phyloP scores from a whole-genome alignment of 2,329 filamentous ascomycete species.

The Fusarium sp. region DNA sequence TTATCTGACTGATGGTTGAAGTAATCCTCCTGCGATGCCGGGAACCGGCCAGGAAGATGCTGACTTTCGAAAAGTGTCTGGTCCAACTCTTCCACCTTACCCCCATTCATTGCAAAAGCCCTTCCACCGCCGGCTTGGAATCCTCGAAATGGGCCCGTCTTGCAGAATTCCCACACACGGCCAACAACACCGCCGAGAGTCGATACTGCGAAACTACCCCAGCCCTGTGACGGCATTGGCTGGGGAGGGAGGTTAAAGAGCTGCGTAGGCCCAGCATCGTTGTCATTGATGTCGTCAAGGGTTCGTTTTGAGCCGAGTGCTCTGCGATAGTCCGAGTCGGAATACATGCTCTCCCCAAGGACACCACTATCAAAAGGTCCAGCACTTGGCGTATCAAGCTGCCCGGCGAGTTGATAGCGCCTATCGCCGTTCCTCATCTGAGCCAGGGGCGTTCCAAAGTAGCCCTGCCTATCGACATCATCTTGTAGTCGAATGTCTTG shows the following conservation, averaged over 20 bases:
- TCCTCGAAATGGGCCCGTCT: constrained; percentile 77
- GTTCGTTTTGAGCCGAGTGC: constrained; percentile 63
- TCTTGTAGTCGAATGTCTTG: constrained; percentile 41
- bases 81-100: constrained; percentile 41
- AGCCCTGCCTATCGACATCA: constrained; percentile 37
- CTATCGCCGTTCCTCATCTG: constrained; percentile 33
- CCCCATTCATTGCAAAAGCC: constrained; percentile 69
- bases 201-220: constrained; percentile 70
- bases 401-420: constrained; percentile 65
- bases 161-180: constrained; percentile 89
- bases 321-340: constrained; percentile 67
- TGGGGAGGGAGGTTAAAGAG: constrained; percentile 51
- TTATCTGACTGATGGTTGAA: constrained; percentile 23
- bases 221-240: constrained; percentile 56
- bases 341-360: constrained; percentile 68
- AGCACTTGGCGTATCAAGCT: constrained; percentile 63
- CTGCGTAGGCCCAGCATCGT: constrained; percentile 49
- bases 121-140: constrained; percentile 88
- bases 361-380: constrained; percentile 49
- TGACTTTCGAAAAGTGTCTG: constrained; percentile 40
- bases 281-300: constrained; percentile 55
- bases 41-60: constrained; percentile 50
- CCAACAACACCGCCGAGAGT: constrained; percentile 77
- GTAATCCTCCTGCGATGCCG: constrained; percentile 48
- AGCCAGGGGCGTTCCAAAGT: constrained; percentile 41